A percentile compares a stretch with the other conserved stretches of the same genome.
phyloP scores from a whole-genome alignment of 352 stramenopile species.

The Globisporangium nagaii region DNA sequence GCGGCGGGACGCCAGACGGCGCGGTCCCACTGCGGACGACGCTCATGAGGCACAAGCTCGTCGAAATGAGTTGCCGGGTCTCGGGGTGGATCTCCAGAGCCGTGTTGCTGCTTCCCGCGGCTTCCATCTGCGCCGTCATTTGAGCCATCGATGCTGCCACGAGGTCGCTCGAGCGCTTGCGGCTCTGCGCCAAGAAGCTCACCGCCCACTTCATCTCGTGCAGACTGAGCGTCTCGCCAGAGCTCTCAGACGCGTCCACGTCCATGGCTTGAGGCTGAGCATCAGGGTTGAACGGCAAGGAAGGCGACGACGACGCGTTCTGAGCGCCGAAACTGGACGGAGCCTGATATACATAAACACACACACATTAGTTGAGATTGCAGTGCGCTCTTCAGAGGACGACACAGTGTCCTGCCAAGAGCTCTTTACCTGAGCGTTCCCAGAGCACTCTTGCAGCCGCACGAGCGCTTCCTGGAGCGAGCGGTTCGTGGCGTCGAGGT shows the following conservation, averaged over 20 bases:
- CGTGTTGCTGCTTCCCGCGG: not conserved
- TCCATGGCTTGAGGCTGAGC: not conserved
- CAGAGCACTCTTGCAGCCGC: constrained; percentile 47
- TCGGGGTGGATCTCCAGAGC: constrained; percentile 17
- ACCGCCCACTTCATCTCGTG: constrained; percentile 66
- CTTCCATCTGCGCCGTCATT: not conserved
- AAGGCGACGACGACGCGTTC: not conserved
- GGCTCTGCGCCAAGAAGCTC: constrained; percentile 42
- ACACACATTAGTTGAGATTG: too few species aligned
- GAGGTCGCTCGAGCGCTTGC: constrained; percentile 13
- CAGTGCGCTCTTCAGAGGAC: too few species aligned
- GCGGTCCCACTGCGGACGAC: constrained; percentile 23
- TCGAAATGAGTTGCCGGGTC: constrained; percentile 43
- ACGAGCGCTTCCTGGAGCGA: constrained; percentile 49
- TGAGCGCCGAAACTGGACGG: not conserved
- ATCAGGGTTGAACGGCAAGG: not conserved
- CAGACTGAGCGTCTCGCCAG: constrained; percentile 24
- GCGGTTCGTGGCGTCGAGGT: constrained; percentile 62
- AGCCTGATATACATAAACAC: not conserved
- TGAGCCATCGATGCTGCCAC: constrained; percentile 8
- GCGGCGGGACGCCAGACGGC: constrained; percentile 19
- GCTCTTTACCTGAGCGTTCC: constrained; percentile 2
- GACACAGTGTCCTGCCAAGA: too few species aligned
- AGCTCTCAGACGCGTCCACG: not conserved
- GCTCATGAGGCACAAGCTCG: constrained; percentile 55